Evolutionary conservation across 164 flowering plant species (phyloP).

Genomic region (Chimonanthus praecox): DNA sequence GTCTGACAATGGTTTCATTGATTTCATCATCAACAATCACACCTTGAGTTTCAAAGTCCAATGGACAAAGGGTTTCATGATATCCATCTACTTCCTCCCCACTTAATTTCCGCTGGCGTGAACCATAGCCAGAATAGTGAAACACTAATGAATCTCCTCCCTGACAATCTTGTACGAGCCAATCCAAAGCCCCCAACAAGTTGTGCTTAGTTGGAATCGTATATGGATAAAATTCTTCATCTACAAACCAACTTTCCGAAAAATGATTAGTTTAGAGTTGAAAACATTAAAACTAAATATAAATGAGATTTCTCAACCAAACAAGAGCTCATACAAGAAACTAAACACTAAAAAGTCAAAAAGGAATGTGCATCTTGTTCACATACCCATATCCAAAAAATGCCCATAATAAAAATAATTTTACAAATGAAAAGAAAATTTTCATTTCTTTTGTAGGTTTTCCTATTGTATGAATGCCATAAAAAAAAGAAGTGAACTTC

Average conservation of each 20-base stretch:
- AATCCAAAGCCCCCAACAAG: slow-evolving; percentile 64
- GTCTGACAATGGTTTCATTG: slow-evolving; percentile 63
- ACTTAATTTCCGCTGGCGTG: slow-evolving; percentile 62
- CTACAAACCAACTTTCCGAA: slow-evolving; percentile 33
- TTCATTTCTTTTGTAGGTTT: too few relatives aligned
- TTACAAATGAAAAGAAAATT: too few relatives aligned
- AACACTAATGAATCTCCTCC: slow-evolving; percentile 80
- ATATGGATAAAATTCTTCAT: slow-evolving; percentile 73
- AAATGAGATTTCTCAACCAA: too few relatives aligned
- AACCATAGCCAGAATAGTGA: slow-evolving; percentile 89
- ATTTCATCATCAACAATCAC: slow-evolving; percentile 94
- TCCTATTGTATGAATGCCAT: too few relatives aligned
- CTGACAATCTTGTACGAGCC: slow-evolving; percentile 83
- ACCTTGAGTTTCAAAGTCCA: slow-evolving; percentile 86
- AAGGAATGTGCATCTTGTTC: too few relatives aligned
- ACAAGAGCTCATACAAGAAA: too few relatives aligned
- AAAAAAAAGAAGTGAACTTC: too few relatives aligned
- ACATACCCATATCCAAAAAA: too few relatives aligned
- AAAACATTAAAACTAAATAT: too few relatives aligned
- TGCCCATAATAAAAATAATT: too few relatives aligned
- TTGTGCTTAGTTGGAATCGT: slow-evolving; percentile 65
- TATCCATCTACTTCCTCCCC: slow-evolving; percentile 90
- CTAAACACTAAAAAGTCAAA: too few relatives aligned
- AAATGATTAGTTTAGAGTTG: neutral
- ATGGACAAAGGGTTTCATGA: slow-evolving; percentile 82